Conservation (phyloP, 2,329 filamentous ascomycete genomes). For the Hysterium pulicare region DNA sequence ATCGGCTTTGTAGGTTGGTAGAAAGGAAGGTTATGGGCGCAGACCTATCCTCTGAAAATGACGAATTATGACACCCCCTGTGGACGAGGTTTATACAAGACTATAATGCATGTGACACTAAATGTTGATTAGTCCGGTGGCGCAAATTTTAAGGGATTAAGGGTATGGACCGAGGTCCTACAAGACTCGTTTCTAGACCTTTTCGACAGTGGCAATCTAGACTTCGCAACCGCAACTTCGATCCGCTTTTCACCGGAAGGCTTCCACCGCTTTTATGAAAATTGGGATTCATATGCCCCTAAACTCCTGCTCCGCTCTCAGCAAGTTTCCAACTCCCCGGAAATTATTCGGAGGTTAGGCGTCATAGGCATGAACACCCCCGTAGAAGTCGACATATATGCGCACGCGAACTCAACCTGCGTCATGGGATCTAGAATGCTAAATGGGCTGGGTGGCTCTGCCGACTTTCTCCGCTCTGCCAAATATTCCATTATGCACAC, state of each 20-base stretch:
- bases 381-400: conserved; percentile 92
- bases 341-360: conserved; percentile 83
- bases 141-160: conserved; percentile 81
- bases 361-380: conserved; percentile 95
- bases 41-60: too few species aligned
- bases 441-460: conserved; percentile 77
- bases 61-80: too few species aligned
- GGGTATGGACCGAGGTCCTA: conserved; percentile 90
- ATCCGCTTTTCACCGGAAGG: conserved; percentile 89
- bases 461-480: conserved; percentile 73
- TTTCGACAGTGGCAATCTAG: conserved; percentile 81
- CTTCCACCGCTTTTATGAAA: conserved; percentile 86
- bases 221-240: conserved; percentile 86
- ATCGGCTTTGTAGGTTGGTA: too few species aligned
- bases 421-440: conserved; percentile 87
- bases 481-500: conserved; percentile 96
- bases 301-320: conserved; percentile 86
- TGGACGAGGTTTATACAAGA: background rate
- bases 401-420: conserved; percentile 86
- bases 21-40: too few species aligned
- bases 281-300: conserved; percentile 74
- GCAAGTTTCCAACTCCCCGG: conserved; percentile 82
- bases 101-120: background rate
- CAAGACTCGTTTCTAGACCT: conserved; percentile 92
- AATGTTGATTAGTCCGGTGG: conserved; percentile 46